phyloP scores from a whole-genome alignment of 768 basidiomycete species.

The Pisolithus sp. region DNA sequence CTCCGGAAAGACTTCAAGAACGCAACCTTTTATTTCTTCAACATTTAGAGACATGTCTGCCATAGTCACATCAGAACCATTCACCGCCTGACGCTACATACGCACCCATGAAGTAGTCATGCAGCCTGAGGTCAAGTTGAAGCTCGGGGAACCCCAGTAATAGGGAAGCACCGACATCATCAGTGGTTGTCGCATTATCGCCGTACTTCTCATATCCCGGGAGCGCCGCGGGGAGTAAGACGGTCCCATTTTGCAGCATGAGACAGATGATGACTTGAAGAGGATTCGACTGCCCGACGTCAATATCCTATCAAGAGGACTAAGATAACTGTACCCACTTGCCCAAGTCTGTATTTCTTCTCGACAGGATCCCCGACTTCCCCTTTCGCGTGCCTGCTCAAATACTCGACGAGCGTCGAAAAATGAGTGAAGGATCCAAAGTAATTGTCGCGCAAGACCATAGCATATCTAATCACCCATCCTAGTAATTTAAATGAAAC shows the following conservation, averaged over 20 bases:
- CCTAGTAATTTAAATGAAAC: constrained; percentile 67
- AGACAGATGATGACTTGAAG: constrained; percentile 70
- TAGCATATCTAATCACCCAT: constrained; percentile 84
- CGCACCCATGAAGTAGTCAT: constrained; percentile 87
- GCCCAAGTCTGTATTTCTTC: constrained; percentile 72
- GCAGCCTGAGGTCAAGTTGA: constrained; percentile 69
- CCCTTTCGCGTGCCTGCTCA: constrained; percentile 53
- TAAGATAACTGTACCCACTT: constrained; percentile 38
- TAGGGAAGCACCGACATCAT: constrained; percentile 48
- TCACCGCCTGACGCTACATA: background rate
- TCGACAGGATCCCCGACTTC: constrained; percentile 77
- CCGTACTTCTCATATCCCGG: constrained; percentile 48
- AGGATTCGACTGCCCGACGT: constrained; percentile 59
- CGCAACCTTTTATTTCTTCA: constrained; percentile 49
- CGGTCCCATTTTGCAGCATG: constrained; percentile 41
- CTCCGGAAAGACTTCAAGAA: constrained; percentile 43
- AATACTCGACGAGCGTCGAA: constrained; percentile 79
- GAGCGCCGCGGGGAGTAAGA: constrained; percentile 62
- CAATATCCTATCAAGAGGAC: constrained; percentile 5
- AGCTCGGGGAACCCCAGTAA: constrained; percentile 58
- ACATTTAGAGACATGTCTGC: constrained; percentile 77
- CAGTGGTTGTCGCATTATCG: constrained; percentile 13
- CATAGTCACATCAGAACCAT: constrained; percentile 7
- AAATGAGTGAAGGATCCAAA: constrained; percentile 93
- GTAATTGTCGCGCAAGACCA: constrained; percentile 90